A percentile compares a stretch with the other conserved stretches of the same genome.
phyloP scores from a whole-genome alignment of 208 protist species.

The Trypanosoma mega region DNA sequence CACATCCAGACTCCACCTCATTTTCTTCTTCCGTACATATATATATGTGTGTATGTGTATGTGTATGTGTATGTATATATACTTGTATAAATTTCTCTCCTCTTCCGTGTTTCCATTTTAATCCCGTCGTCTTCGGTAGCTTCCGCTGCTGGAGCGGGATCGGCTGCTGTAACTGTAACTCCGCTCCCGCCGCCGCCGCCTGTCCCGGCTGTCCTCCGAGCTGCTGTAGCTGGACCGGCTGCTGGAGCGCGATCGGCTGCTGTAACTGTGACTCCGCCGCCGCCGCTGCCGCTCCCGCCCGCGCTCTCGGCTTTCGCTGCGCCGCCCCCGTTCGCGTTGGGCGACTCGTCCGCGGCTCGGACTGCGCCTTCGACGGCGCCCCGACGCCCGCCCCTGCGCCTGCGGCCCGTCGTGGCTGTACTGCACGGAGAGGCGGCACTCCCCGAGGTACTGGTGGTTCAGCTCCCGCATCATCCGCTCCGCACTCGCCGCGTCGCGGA shows the following conservation, averaged over 20 bases:
- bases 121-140: conserved; percentile 18
- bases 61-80: conserved; percentile 5
- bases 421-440: conserved; percentile 56
- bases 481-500: conserved; percentile 31
- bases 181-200: conserved; percentile 17
- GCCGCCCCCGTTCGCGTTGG: neutral
- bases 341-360: neutral
- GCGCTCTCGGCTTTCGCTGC: conserved; percentile 17
- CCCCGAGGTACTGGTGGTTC: conserved; percentile 46
- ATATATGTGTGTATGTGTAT: conserved; percentile 9
- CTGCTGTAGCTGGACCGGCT: conserved; percentile 22
- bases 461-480: conserved; percentile 37
- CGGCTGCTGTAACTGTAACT: conserved; percentile 24
- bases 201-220: conserved; percentile 13
- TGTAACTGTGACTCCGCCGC: conserved; percentile 30
- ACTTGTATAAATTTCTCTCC: conserved; percentile 1
- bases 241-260: conserved; percentile 22
- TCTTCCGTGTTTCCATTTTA: too few species aligned
- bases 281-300: conserved; percentile 15
- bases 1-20: neutral
- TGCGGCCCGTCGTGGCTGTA: conserved; percentile 40
- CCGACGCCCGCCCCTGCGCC: conserved; percentile 13
- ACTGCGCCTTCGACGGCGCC: conserved; percentile 20
- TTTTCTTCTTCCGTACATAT: conserved; percentile 21
- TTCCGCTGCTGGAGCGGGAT: conserved; percentile 23